Evolutionary conservation across 2,329 filamentous ascomycete species (phyloP), one percentile per base, ranked within the genome.

Genomic region (Trichoderma lentiforme): DNA sequence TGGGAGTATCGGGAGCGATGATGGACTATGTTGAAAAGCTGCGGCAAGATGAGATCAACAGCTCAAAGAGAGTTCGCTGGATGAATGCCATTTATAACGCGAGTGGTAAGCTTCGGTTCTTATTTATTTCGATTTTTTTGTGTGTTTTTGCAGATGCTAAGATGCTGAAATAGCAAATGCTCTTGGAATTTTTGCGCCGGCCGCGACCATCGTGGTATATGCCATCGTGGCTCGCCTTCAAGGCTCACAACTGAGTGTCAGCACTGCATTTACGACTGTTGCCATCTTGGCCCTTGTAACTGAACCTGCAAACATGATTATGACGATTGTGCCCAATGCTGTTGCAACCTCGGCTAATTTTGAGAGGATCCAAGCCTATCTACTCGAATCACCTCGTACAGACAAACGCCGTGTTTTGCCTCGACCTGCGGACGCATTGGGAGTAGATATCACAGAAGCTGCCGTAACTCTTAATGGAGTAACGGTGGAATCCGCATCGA

Each of bases 221-320:
- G 80, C 79, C 2, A 21, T 80, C 6, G 15, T 82, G 4, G 75
- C 79, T 4, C 72, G 36, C 2, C 12, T 70, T 0, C 70, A 72
- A 0, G 78, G 78, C 4, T 69, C 39, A 0, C 12, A 47, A 1
- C 72, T 84, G 5, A 76, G 83, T 18, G 75, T 77, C 0, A 78
- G 80, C 63, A 83, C 81, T 0, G 82, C 82, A 0, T 85, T 84
- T 67, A 82, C 83, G 0, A 81, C 82, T 0, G 76, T 81, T 14
- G 82, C 82, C 0, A 76, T 83, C n/a, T 67, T 84, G 8, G 73
- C 74, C 6, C 77, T 84, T 73, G 77, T 84, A 0, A 84, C 81
- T 1, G 80, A 83, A 30, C 82, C 83, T 0, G 82, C 83, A 7
- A 84, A 84, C 65, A 84, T 84, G 81, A 74, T 84, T 21, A 83